Evolutionary conservation across 768 basidiomycete species (phyloP).

Genomic region (Tylopilus rubrobrunneus): DNA sequence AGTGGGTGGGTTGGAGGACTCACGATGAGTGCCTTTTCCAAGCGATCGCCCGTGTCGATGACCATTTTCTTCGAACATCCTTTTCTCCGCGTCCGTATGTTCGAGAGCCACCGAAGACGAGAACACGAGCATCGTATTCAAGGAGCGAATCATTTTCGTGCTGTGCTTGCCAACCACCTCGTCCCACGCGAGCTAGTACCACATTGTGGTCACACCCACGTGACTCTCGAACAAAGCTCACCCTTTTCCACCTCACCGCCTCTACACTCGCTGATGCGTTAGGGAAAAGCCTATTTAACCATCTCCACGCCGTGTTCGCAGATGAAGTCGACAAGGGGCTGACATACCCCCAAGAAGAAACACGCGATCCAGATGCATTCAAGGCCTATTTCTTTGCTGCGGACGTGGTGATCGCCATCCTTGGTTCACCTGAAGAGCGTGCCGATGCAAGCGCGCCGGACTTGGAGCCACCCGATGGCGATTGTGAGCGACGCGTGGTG

Average conservation of each 20-base stretch:
- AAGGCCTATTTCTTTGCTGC: slow-evolving; percentile 73
- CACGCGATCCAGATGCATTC: slow-evolving; percentile 52
- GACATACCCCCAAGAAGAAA: slow-evolving; percentile 84
- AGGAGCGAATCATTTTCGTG: no score
- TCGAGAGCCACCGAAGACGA: no score
- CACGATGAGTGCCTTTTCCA: no score
- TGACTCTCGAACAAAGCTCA: slow-evolving; percentile 17
- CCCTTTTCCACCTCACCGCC: slow-evolving; percentile 37
- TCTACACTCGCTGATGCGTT: slow-evolving; percentile 20
- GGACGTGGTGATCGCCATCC: slow-evolving; percentile 70
- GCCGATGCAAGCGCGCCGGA: no score
- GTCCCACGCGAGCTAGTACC: no score
- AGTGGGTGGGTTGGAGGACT: no score
- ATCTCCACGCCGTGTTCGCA: slow-evolving; percentile 62
- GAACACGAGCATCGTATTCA: no score
- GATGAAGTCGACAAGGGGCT: slow-evolving; percentile 68
- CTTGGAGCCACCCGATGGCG: background rate
- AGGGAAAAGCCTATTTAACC: slow-evolving; percentile 47
- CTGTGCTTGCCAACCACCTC: no score
- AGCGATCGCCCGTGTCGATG: no score
- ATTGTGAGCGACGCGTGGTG: background rate
- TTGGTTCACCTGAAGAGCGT: background rate
- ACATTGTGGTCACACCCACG: slow-evolving; percentile 44
- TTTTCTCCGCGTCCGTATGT: no score
- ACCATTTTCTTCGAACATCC: no score